A percentile compares a stretch with the other conserved stretches of the same genome.
phyloP scores from a whole-genome alignment of 805 yeast genomes.

The Kodamaea lidongshanica region DNA sequence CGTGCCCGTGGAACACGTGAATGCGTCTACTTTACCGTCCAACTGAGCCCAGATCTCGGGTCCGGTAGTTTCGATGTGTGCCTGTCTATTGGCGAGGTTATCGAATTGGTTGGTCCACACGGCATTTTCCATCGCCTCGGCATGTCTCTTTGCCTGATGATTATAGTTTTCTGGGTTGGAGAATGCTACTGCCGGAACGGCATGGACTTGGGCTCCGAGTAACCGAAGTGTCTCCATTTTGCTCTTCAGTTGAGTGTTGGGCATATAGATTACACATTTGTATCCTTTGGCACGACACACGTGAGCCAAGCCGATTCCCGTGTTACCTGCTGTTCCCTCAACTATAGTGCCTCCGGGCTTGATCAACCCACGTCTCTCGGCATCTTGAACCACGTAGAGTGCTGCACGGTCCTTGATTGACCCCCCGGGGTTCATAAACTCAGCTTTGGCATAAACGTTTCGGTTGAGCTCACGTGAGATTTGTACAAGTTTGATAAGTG shows the following conservation, averaged over 20 bases:
- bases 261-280: slow-evolving; percentile 83
- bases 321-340: slow-evolving; percentile 93
- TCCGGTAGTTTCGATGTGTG: slow-evolving; percentile 85
- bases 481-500: slow-evolving; percentile 57
- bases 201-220: slow-evolving; percentile 80
- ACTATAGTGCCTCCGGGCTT: slow-evolving; percentile 79
- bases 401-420: slow-evolving; percentile 92
- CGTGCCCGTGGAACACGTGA: slow-evolving; percentile 88
- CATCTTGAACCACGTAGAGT: slow-evolving; percentile 66
- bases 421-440: slow-evolving; percentile 91
- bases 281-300: slow-evolving; percentile 79
- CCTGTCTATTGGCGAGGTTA: slow-evolving; percentile 79
- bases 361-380: slow-evolving; percentile 61
- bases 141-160: slow-evolving; percentile 82
- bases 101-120: slow-evolving; percentile 94
- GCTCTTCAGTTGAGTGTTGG: slow-evolving; percentile 77
- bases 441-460: slow-evolving; percentile 84
- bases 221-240: slow-evolving; percentile 69
- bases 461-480: slow-evolving; percentile 57
- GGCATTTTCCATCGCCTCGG: slow-evolving; percentile 67
- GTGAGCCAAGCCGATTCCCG: slow-evolving; percentile 88
- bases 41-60: slow-evolving; percentile 90
- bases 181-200: slow-evolving; percentile 82
- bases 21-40: slow-evolving; percentile 71
- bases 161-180: slow-evolving; percentile 81